Base-by-base conservation (phyloP, 2,329 filamentous ascomycete species). In the Boeremia lycopersici region DNA sequence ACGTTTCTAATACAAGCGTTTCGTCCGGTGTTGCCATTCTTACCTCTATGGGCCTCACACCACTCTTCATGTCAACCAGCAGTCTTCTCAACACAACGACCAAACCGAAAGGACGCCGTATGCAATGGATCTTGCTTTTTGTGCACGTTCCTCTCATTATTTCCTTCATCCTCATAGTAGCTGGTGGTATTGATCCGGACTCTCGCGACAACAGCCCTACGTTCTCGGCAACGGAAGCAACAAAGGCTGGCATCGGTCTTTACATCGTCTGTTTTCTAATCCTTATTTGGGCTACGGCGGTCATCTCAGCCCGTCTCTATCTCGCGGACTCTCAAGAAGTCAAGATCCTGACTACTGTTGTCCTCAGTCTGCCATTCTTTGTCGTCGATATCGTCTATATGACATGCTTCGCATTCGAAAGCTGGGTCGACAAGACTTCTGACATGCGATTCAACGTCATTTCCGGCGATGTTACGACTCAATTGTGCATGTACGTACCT, bases 351-450 rank as follows among this genome's bases (percentile, higher is more conserved):
- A 73, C 70, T 3, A 74, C 70, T 0, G 69, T 74, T 5, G 71
- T 73, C 13, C 38, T 73, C 25, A 74, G 71, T 41, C 57, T 74
- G 19, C 71, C 70, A 1, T 74, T 74, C 52, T 74, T 73, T 40
- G 59, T 74, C 19, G 70, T 73, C 36, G 67, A 74, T 40, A 65
- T 74, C 25, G 69, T 74, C 17, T 74, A 74, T 49, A 74, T 74
- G 69, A 74, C 72, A 67, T 73, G 69, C 42, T 74, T 74, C 46
- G 71, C 71, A 6, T 74, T 71, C 25, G 71, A 74, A 42, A 58
- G 57, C 17, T 62, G 68, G 55, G 47, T 43, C 6, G 52, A 58
- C 42, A 43, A 53, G 6, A 43, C 57, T 13, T 55, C 61, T 2
- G 43, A 41, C 3, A 64, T 67, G 59, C 55, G 55, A 9, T 74